Evolutionary conservation across 2,329 filamentous ascomycete genomes (phyloP).

Genomic region (Claviceps sp.): DNA sequence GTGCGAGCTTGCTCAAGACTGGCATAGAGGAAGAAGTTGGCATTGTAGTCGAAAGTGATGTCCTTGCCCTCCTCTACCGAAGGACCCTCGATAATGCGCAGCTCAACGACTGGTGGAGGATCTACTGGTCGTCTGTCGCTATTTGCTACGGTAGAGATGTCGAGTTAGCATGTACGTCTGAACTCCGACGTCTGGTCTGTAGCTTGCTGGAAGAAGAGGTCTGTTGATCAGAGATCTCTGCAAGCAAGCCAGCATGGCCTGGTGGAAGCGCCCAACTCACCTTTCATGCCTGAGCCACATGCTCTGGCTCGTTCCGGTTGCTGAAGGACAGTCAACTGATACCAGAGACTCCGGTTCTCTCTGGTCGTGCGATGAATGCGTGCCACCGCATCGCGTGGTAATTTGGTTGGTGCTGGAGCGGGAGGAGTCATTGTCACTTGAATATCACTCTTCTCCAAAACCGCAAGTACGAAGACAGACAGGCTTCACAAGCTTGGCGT

Average conservation of each 20-base stretch:
- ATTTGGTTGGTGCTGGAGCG: conserved; percentile 14
- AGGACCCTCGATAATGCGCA: conserved; percentile 68
- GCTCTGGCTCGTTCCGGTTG: conserved; percentile 89
- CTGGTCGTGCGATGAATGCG: conserved; percentile 43
- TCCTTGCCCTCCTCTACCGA: conserved; percentile 49
- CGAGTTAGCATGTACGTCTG: conserved; percentile 8
- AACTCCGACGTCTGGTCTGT: neutral
- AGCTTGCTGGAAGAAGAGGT: too few species aligned
- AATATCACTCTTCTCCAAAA: neutral
- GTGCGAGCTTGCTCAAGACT: conserved; percentile 77
- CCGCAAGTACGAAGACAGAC: too few species aligned
- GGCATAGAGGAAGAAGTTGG: conserved; percentile 94
- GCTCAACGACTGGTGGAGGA: conserved; percentile 83
- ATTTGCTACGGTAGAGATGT: conserved; percentile 17
- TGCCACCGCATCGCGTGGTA: conserved; percentile 27
- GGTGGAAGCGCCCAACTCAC: conserved; percentile 35
- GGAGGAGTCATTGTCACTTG: conserved; percentile 21
- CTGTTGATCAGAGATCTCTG: too few species aligned
- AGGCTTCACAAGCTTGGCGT: neutral
- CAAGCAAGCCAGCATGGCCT: neutral
- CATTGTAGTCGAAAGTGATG: conserved; percentile 83
- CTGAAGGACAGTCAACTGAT: conserved; percentile 76
- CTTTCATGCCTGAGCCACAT: conserved; percentile 90
- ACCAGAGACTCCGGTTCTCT: conserved; percentile 65
- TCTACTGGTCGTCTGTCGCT: conserved; percentile 81